phyloP scores from a whole-genome alignment of 1,284 basidiomycete species.

The Mycosarcoma mackinlayi region DNA sequence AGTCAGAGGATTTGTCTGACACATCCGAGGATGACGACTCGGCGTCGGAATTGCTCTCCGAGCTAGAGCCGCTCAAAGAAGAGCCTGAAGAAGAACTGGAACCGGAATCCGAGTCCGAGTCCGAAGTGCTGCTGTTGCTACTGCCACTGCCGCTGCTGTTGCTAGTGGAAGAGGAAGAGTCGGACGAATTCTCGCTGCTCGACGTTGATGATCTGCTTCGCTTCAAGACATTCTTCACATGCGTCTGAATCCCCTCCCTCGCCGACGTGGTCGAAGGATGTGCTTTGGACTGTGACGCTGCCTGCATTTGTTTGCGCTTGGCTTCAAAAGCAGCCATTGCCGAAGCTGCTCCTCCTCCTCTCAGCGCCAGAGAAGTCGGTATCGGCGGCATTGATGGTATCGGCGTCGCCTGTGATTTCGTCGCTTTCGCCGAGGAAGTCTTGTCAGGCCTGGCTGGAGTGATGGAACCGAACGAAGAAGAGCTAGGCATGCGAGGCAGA shows the following conservation, averaged over 20 bases:
- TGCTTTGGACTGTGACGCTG: neutral
- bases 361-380: neutral
- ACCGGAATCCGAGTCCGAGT: slow-evolving; percentile 12
- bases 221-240: no score
- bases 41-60: neutral
- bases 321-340: slow-evolving; percentile 45
- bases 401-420: neutral
- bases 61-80: slow-evolving; percentile 1
- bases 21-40: neutral
- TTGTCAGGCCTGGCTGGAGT: neutral
- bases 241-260: no score
- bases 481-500: slow-evolving; percentile 20
- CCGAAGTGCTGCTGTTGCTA: neutral
- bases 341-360: slow-evolving; percentile 12
- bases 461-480: neutral
- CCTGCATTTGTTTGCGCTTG: slow-evolving; percentile 15
- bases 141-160: slow-evolving; percentile 2
- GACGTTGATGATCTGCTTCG: slow-evolving; percentile 1
- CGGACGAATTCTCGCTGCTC: neutral
- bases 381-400: slow-evolving; percentile 16
- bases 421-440: neutral
- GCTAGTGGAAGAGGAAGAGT: neutral
- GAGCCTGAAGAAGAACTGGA: slow-evolving; percentile 6
- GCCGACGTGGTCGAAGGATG: neutral
- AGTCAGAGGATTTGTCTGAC: slow-evolving; percentile 8